These are phyloP conservation scores for Zymoseptoria passerinii DNA, from an alignment of 2,329 filamentous ascomycete genomes.

Conservation along the genomic window DNA sequence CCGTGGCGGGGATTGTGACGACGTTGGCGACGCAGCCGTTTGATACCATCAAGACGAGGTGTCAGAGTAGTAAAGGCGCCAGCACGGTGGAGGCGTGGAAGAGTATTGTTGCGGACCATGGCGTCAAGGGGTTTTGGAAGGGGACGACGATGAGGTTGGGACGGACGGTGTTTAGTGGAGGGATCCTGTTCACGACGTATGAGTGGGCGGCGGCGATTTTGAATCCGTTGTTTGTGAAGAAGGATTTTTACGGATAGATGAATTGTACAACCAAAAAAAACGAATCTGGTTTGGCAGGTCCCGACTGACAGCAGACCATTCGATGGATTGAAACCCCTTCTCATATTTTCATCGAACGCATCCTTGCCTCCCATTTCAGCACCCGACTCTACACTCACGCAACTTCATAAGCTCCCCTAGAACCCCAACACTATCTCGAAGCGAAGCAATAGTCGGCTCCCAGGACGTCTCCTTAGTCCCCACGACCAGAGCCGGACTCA, in stretches of 20 bases:
- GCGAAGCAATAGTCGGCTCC: too few species aligned
- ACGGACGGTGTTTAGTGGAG: slow-evolving; percentile 56
- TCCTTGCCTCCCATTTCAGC: too few species aligned
- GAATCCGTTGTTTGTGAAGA: slow-evolving; percentile 28
- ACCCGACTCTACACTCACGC: too few species aligned
- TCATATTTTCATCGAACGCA: too few species aligned
- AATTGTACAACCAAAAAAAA: neutral
- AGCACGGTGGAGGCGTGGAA: slow-evolving; percentile 50
- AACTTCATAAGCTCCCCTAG: too few species aligned
- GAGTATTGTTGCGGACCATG: slow-evolving; percentile 49
- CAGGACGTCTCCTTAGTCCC: too few species aligned
- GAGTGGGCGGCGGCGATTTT: slow-evolving; percentile 48
- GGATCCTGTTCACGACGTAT: slow-evolving; percentile 57
- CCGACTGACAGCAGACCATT: too few species aligned
- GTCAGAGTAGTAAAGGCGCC: slow-evolving; percentile 51
- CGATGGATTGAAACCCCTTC: too few species aligned
- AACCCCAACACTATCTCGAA: too few species aligned
- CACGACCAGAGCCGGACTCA: too few species aligned
- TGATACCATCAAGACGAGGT: slow-evolving; percentile 56
- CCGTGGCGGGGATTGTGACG: slow-evolving; percentile 52
- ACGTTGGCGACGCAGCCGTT: slow-evolving; percentile 54
- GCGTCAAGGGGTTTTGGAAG: slow-evolving; percentile 55
- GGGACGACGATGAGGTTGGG: slow-evolving; percentile 61
- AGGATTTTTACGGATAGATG: slow-evolving; percentile 4
- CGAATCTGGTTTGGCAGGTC: too few species aligned